Evolutionary conservation across 2,329 filamentous ascomycete species (phyloP).

Genomic region (Aotearoamyces nothofagi): DNA sequence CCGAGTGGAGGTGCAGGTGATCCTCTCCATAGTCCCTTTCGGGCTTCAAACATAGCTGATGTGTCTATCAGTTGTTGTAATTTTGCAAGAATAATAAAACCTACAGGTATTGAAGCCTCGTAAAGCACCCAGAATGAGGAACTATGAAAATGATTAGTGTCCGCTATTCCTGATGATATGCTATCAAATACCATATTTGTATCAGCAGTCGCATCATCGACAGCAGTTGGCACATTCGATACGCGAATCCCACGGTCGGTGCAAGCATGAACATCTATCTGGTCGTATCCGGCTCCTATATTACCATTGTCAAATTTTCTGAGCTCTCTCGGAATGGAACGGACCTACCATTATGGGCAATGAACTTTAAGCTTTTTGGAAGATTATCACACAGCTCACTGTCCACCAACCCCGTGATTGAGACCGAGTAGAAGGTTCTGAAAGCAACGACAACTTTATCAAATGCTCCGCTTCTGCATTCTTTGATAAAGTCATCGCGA

Average conservation of each 20-base stretch:
- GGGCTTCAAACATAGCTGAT: constrained; percentile 42
- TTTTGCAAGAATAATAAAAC: no score
- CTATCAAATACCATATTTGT: no score
- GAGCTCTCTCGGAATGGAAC: no score
- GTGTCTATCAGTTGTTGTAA: no score
- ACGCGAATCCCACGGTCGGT: constrained; percentile 50
- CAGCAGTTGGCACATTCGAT: constrained; percentile 68
- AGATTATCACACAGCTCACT: constrained; percentile 47
- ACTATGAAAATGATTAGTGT: no score
- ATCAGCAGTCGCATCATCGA: constrained; percentile 75
- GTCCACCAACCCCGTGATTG: constrained; percentile 55
- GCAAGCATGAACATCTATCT: constrained; percentile 61
- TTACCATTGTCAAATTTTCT: no score
- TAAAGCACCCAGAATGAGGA: constrained; percentile 66
- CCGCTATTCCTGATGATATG: no score
- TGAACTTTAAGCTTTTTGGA: constrained; percentile 36
- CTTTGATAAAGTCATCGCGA: constrained; percentile 52
- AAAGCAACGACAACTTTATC: constrained; percentile 51
- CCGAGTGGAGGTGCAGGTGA: constrained; percentile 40
- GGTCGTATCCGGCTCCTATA: constrained; percentile 73
- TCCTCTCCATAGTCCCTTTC: constrained; percentile 54
- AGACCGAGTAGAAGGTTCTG: constrained; percentile 52
- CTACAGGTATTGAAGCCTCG: constrained; percentile 49
- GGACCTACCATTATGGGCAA: constrained; percentile 42
- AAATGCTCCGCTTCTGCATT: constrained; percentile 49